Percentiles rank a stretch among this genome's conserved stretches.
These are phyloP conservation scores for Cucurbitaria berberidis DNA, from an alignment of 2,329 filamentous ascomycete genomes.

Conservation along the genomic window DNA sequence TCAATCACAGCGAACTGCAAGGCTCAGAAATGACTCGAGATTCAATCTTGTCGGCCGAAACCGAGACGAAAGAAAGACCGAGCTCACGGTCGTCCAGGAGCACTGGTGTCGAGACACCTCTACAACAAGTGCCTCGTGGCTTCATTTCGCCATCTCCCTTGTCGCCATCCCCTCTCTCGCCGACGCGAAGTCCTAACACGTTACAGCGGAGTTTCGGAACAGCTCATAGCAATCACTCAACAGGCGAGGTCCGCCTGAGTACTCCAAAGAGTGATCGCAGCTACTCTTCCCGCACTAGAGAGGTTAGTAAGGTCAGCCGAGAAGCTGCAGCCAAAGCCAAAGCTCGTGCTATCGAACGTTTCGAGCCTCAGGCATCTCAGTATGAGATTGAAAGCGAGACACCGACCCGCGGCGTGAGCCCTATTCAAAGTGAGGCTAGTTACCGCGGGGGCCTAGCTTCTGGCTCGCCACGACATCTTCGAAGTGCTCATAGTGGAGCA, in stretches of 20 bases:
- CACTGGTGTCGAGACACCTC: conserved; percentile 56
- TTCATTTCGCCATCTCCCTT: conserved; percentile 66
- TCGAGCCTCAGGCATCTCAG: conserved; percentile 43
- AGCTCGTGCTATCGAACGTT: conserved; percentile 43
- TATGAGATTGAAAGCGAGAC: conserved; percentile 45
- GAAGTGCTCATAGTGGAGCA: conserved; percentile 52
- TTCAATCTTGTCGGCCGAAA: conserved; percentile 83
- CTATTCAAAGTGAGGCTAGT: conserved; percentile 90
- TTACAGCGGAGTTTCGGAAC: conserved; percentile 68
- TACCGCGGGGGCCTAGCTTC: conserved; percentile 55
- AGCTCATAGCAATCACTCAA: conserved; percentile 66
- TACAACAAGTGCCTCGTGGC: conserved; percentile 69
- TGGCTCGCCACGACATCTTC: conserved; percentile 52
- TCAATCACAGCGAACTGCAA: conserved; percentile 75
- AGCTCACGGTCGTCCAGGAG: conserved; percentile 63
- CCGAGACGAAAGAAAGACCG: conserved; percentile 65
- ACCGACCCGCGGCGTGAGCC: conserved; percentile 72
- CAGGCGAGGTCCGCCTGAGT: conserved; percentile 57
- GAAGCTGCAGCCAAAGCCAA: conserved; percentile 49
- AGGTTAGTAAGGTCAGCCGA: conserved; percentile 27
- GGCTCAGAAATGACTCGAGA: conserved; percentile 86
- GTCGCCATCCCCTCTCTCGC: conserved; percentile 65
- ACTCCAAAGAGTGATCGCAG: conserved; percentile 55
- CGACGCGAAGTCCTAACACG: conserved; percentile 65
- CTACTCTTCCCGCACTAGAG: conserved; percentile 45